Conservation (phyloP, 768 basidiomycete genomes). For the Multifurca ochricompacta region DNA sequence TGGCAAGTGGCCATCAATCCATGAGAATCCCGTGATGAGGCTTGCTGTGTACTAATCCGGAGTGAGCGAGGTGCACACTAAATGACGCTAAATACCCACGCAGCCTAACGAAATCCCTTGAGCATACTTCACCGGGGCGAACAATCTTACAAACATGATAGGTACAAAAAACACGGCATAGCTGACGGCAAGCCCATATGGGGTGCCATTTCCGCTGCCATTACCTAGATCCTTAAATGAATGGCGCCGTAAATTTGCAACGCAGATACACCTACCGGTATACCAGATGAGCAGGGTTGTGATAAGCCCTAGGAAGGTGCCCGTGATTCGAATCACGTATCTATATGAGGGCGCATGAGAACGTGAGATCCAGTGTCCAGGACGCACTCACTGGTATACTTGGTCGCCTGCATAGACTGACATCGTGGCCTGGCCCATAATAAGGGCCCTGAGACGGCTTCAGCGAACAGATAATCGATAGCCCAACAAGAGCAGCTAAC, state of each 20-base stretch:
- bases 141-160: slow-evolving; percentile 42
- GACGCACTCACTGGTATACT: slow-evolving; percentile 35
- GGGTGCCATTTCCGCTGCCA: slow-evolving; percentile 40
- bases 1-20: slow-evolving; percentile 45
- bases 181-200: slow-evolving; percentile 44
- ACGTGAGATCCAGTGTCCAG: neutral
- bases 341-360: slow-evolving; percentile 20
- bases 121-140: slow-evolving; percentile 34
- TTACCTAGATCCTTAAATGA: slow-evolving; percentile 27
- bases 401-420: slow-evolving; percentile 53
- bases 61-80: neutral
- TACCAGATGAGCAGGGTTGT: slow-evolving; percentile 45
- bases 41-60: slow-evolving; percentile 34
- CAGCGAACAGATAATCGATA: neutral
- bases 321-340: slow-evolving; percentile 38
- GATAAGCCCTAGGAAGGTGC: slow-evolving; percentile 40
- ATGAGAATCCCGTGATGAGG: slow-evolving; percentile 48
- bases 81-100: slow-evolving; percentile 26
- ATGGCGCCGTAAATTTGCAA: neutral
- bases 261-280: slow-evolving; percentile 28
- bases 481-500: slow-evolving; percentile 20
- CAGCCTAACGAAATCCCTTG: slow-evolving; percentile 31
- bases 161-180: slow-evolving; percentile 41
- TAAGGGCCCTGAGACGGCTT: slow-evolving; percentile 36
- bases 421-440: slow-evolving; percentile 53